phyloP scores from a whole-genome alignment of 2,329 filamentous ascomycete genomes.

The Diaporthe eres region DNA sequence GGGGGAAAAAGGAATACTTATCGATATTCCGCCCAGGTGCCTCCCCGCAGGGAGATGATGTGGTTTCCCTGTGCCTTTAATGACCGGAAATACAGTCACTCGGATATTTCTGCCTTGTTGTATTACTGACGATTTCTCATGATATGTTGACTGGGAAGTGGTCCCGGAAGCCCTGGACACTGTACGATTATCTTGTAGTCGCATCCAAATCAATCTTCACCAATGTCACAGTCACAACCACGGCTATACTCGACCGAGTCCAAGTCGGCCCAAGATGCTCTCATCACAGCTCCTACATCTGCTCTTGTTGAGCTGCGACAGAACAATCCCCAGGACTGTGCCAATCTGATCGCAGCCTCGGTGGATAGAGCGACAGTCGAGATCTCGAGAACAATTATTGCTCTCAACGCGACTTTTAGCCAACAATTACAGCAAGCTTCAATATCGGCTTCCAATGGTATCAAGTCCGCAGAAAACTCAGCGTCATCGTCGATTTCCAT shows the following conservation, averaged over 20 bases:
- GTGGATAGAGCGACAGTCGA: constrained; percentile 16
- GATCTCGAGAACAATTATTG: constrained; percentile 3
- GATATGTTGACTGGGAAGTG: background rate
- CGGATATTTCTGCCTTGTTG: background rate
- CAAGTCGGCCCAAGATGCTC: constrained; percentile 10
- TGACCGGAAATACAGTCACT: background rate
- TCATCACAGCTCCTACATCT: constrained; percentile 4
- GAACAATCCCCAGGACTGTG: constrained; percentile 11
- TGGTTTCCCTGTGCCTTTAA: background rate
- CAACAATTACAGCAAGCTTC: constrained; percentile 13
- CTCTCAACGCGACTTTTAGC: constrained; percentile 1
- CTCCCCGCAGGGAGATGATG: background rate
- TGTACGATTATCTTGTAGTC: background rate
- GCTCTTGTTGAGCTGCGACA: constrained; percentile 8
- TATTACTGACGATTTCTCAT: background rate
- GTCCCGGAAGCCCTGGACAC: background rate
- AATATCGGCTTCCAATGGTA: constrained; percentile 23
- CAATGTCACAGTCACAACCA: constrained; percentile 6
- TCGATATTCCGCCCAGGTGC: background rate
- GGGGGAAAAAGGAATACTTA: background rate
- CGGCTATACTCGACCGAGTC: background rate
- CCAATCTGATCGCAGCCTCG: constrained; percentile 8
- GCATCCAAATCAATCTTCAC: background rate
- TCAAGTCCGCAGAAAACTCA: constrained; percentile 16
- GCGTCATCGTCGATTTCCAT: constrained; percentile 16